Evolutionary conservation across 768 basidiomycete genomes (phyloP).

Genomic region (Fistulinella prunicolor): DNA sequence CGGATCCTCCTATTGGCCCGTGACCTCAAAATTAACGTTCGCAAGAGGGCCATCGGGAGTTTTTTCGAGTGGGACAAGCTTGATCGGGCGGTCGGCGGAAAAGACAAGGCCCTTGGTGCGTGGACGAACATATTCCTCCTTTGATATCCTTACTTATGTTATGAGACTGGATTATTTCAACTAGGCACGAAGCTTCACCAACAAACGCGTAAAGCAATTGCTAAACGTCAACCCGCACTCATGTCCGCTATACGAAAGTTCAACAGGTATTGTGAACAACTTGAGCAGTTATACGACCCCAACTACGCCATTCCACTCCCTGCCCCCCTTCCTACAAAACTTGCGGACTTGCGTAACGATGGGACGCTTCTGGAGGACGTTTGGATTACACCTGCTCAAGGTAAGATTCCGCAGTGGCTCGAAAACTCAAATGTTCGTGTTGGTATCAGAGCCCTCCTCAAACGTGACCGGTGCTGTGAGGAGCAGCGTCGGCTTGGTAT

Average conservation of each 20-base stretch:
- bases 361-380: background rate
- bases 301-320: background rate
- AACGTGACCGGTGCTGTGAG: background rate
- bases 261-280: background rate
- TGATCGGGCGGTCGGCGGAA: background rate
- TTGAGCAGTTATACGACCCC: background rate
- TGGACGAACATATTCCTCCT: background rate
- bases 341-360: background rate
- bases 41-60: background rate
- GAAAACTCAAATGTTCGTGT: background rate
- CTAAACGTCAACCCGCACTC: background rate
- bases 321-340: background rate
- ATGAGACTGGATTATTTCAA: background rate
- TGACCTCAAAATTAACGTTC: constrained; percentile 2
- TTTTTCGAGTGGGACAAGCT: constrained; percentile 7
- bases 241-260: background rate
- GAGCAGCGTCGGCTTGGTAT: background rate
- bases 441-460: background rate
- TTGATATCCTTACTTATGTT: background rate
- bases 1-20: background rate
- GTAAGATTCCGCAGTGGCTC: background rate
- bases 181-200: background rate
- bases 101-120: background rate
- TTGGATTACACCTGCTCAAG: background rate
- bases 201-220: background rate